Conservation (phyloP, 2,329 filamentous ascomycete species). For the Fusarium acutatum region DNA sequence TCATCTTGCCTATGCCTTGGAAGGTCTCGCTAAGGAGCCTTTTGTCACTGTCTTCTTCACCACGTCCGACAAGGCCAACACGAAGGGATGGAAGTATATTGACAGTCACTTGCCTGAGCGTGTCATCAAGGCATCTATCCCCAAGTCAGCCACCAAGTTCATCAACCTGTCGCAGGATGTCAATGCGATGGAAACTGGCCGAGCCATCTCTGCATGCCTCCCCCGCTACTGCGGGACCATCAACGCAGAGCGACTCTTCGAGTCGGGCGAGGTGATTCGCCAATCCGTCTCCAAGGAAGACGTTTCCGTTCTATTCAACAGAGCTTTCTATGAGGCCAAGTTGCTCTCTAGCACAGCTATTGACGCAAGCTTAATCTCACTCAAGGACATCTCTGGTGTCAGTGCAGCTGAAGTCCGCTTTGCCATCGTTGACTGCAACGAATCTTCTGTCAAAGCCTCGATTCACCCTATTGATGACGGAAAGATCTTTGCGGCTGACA, state of each 20-base stretch:
- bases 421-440: background rate
- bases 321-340: background rate
- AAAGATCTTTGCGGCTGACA: background rate
- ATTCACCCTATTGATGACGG: background rate
- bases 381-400: background rate
- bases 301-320: rapidly evolving
- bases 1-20: background rate
- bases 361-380: background rate
- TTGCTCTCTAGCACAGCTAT: background rate
- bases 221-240: background rate
- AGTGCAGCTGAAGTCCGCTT: background rate
- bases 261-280: rapidly evolving
- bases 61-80: rapidly evolving
- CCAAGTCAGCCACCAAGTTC: background rate
- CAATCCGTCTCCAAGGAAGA: background rate
- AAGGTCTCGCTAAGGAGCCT: rapidly evolving
- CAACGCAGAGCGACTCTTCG: rapidly evolving
- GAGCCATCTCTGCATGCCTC: background rate
- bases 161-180: background rate
- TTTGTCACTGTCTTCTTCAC: background rate
- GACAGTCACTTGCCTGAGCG: background rate
- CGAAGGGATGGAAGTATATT: background rate
- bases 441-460: rapidly evolving
- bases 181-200: rapidly evolving
- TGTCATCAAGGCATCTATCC: rapidly evolving